Base-by-base conservation (phyloP, 208 protist species). In the Perkinsela sp. region DNA sequence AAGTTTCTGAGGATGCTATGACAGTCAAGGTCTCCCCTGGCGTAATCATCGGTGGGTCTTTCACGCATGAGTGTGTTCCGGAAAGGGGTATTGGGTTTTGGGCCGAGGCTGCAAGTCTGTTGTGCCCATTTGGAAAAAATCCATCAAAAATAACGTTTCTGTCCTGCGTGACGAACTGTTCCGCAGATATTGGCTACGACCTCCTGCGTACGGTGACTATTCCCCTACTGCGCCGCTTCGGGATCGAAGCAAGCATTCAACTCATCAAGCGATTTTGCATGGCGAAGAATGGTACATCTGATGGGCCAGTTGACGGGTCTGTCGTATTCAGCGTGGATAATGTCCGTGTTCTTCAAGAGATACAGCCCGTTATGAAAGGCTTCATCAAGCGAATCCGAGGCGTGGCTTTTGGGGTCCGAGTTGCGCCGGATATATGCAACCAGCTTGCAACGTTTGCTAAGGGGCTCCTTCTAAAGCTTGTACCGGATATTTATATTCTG, bases 401-500 rank as follows among this genome's bases (percentile, higher is more conserved):
- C 16, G 90, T 94, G 40, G 82, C 85, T n/a, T 95, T 89, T 76
- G 84, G 77, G n/a, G 82, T 75, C 32, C 80, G 80, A 57, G 82
- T 83, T 13, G 83, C 89, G 0, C 74, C 86, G 0, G 87, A 95
- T 70, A 75, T 95, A 40, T 75, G 78, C 22, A 89, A 94, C 72
- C 77, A 88, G 31, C 76, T 80, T 1, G 88, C 88, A 22, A 89
- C 85, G 1, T 78, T 84, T 1, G 81, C 88, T 2, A 91, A 93
- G 69, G 85, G 86, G 1, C 79, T 88, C 28, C 76, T 94, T 72
- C 78, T 92, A 22, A 78, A 89, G 66, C 68, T 93, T n/a, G 71
- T 94, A 30, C 87, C 89, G 0, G 88, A 94, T 74, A 83, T 94
- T 57, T 93, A 92, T 75, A 79, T 94, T 30, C 83, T 91, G 66